Evolutionary conservation across 257 asterid genomes (phyloP).

Genomic region (Gentiana macrophylla): DNA sequence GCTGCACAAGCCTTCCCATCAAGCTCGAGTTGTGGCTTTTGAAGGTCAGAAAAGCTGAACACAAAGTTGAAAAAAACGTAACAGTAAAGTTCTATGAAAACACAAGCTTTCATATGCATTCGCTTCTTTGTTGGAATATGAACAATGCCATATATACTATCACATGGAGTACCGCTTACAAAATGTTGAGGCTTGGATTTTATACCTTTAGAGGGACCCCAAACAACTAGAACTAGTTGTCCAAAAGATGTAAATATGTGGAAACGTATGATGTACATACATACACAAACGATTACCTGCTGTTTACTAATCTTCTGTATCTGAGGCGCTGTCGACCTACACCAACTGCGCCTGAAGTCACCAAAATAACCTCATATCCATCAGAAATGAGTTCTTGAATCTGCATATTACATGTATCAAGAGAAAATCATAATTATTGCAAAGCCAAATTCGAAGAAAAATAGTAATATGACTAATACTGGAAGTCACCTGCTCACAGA

Average conservation of each 20-base stretch:
- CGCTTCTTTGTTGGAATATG: not conserved
- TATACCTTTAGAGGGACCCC: not conserved
- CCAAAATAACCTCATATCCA: constrained; percentile 92
- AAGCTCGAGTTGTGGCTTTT: constrained; percentile 93
- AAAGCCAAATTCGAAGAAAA: not conserved
- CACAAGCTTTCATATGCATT: too few species aligned
- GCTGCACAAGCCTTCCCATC: constrained; percentile 99
- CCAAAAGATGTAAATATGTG: too few species aligned
- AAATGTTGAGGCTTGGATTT: too few species aligned
- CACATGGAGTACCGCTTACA: too few species aligned
- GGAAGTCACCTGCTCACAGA: constrained; percentile 44
- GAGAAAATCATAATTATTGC: not conserved
- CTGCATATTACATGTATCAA: constrained; percentile 30
- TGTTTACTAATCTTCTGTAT: constrained; percentile 61
- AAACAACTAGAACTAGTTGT: not conserved
- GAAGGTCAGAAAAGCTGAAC: constrained; percentile 90
- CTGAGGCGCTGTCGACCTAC: constrained; percentile 92
- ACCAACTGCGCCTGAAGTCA: constrained; percentile 96
- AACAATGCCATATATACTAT: too few species aligned
- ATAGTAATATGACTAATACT: not conserved
- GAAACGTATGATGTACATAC: too few species aligned
- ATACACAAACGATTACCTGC: constrained; percentile 48
- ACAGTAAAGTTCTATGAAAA: not conserved
- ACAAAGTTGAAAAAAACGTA: not conserved
- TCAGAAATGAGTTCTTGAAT: constrained; percentile 70